phyloP scores from a whole-genome alignment of 371 early-diverging fungal genomes.

The Mucor velutinosus region DNA sequence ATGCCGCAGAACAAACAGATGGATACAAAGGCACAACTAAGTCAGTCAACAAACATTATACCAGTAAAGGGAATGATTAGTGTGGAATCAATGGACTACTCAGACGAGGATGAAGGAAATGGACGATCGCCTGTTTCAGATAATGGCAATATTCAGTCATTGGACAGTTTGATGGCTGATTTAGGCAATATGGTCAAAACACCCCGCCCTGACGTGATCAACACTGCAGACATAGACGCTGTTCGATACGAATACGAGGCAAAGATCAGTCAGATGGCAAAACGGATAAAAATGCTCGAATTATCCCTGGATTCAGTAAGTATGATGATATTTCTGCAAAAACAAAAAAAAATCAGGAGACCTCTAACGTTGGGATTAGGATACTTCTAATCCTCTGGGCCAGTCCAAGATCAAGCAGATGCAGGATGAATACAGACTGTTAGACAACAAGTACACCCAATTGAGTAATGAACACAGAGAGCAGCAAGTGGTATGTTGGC shows the following conservation, averaged over 20 bases:
- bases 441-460: slow-evolving; percentile 56
- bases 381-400: background rate
- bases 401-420: slow-evolving; percentile 24
- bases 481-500: slow-evolving; percentile 67
- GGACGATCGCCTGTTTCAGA: slow-evolving; percentile 8
- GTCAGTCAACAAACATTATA: slow-evolving; percentile 50
- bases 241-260: slow-evolving; percentile 63
- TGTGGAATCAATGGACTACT: slow-evolving; percentile 35
- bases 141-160: slow-evolving; percentile 13
- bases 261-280: slow-evolving; percentile 50
- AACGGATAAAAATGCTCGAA: slow-evolving; percentile 50
- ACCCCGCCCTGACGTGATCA: slow-evolving; percentile 2
- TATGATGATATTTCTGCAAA: background rate
- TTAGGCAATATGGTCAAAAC: slow-evolving; percentile 71
- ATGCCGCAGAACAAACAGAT: slow-evolving; percentile 31
- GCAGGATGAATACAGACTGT: slow-evolving; percentile 44
- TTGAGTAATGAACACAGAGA: slow-evolving; percentile 71
- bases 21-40: slow-evolving; percentile 31
- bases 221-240: background rate
- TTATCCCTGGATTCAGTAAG: slow-evolving; percentile 29
- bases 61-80: slow-evolving; percentile 54
- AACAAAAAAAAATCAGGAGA: background rate
- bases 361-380: background rate
- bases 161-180: slow-evolving; percentile 86
- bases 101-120: slow-evolving; percentile 26